These are phyloP conservation scores for Salix udensis DNA, from an alignment of 345 rosid species.

Conservation along the genomic window DNA sequence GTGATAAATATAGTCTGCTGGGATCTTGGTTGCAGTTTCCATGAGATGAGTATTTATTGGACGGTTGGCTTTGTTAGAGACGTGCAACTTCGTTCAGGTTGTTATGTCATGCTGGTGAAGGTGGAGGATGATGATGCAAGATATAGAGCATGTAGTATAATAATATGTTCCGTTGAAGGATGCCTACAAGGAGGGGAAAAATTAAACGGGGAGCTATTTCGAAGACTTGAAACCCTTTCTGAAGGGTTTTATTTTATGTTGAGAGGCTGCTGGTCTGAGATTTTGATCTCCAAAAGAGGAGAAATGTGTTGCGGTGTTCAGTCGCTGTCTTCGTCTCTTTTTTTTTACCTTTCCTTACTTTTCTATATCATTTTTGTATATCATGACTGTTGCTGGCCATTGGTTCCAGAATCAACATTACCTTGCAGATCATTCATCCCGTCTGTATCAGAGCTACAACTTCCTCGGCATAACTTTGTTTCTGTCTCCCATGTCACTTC, in stretches of 20 bases:
- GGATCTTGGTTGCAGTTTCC: background rate
- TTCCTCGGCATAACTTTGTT: background rate
- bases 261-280: background rate
- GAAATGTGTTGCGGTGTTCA: too few relatives aligned
- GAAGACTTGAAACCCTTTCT: too few relatives aligned
- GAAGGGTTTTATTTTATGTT: background rate
- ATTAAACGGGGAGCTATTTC: background rate
- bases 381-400: too few relatives aligned
- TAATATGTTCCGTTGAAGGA: background rate
- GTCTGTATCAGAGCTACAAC: background rate
- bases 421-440: background rate
- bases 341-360: constrained; percentile 1
- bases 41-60: background rate
- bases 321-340: background rate
- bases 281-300: too few relatives aligned
- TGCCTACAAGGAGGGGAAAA: background rate
- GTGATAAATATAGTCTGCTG: background rate
- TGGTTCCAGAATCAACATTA: too few relatives aligned
- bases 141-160: background rate
- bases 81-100: background rate
- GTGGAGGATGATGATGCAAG: background rate
- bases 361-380: background rate
- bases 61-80: background rate
- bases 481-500: background rate
- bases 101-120: background rate